phyloP scores from a whole-genome alignment of 179 eudicot species.

The Actinidia arguta region DNA sequence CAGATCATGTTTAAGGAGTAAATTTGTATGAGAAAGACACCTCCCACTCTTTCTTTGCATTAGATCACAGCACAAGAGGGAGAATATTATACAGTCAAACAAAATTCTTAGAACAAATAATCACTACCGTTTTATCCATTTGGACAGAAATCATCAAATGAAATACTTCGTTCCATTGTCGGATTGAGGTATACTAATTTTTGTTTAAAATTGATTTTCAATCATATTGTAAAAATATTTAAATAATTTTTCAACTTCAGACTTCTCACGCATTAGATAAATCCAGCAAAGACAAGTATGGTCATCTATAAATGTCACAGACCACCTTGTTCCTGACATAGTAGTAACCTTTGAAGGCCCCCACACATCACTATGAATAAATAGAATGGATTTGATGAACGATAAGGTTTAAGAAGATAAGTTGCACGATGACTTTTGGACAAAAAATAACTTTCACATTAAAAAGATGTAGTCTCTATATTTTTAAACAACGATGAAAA shows the following conservation, averaged over 20 bases:
- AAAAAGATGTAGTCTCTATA: neutral
- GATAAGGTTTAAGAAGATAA: neutral
- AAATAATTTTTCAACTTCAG: neutral
- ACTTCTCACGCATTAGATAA: neutral
- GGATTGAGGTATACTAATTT: neutral
- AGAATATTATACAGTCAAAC: neutral
- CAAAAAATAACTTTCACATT: neutral
- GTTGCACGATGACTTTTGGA: neutral
- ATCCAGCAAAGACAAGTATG: neutral
- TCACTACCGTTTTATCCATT: neutral
- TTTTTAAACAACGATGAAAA: no score
- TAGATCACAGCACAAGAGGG: neutral
- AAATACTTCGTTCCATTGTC: no score
- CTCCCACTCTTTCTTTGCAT: neutral
- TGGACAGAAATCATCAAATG: no score
- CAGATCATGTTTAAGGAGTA: neutral
- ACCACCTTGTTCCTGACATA: neutral
- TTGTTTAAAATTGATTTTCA: neutral
- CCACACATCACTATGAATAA: neutral
- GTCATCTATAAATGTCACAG: neutral
- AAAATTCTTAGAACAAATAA: neutral
- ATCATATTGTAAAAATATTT: neutral
- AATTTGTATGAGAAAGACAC: neutral
- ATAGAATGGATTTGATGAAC: neutral
- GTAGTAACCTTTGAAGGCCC: neutral